phyloP scores from a whole-genome alignment of 2,329 filamentous ascomycete genomes.

The Myrmaecium sp. region DNA sequence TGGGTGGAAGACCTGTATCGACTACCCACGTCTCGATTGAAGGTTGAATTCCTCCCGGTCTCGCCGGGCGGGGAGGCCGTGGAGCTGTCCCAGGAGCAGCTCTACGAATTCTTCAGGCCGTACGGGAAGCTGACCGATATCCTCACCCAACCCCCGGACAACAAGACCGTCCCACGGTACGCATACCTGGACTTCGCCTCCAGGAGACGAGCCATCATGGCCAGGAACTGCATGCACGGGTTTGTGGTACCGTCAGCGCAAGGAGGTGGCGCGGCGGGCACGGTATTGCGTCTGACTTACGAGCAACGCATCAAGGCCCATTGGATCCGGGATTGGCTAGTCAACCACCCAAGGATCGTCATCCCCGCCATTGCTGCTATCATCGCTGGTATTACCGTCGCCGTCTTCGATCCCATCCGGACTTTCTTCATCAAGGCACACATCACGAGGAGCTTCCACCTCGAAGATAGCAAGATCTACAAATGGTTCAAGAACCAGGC shows the following conservation, averaged over 20 bases:
- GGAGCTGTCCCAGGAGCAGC: slow-evolving; percentile 68
- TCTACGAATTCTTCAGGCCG: slow-evolving; percentile 73
- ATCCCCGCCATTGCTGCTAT: slow-evolving; percentile 70
- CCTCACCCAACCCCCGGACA: slow-evolving; percentile 63
- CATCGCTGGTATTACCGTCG: slow-evolving; percentile 65
- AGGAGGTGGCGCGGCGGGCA: slow-evolving; percentile 61
- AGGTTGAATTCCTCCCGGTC: slow-evolving; percentile 68
- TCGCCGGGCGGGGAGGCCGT: slow-evolving; percentile 52
- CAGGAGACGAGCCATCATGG: slow-evolving; percentile 65
- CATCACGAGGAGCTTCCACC: slow-evolving; percentile 58
- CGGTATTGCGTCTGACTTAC: slow-evolving; percentile 66
- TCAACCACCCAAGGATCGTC: slow-evolving; percentile 72
- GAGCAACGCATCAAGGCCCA: slow-evolving; percentile 61
- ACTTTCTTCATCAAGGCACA: slow-evolving; percentile 85
- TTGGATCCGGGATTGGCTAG: slow-evolving; percentile 75
- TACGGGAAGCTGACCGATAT: slow-evolving; percentile 91
- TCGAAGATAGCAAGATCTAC: slow-evolving; percentile 57
- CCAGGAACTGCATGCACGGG: slow-evolving; percentile 83
- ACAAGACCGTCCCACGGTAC: slow-evolving; percentile 66
- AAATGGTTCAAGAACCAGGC: slow-evolving; percentile 68
- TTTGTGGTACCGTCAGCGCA: slow-evolving; percentile 49
- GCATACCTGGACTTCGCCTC: slow-evolving; percentile 63
- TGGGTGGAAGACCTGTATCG: slow-evolving; percentile 90
- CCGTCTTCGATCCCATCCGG: slow-evolving; percentile 84
- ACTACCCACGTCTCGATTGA: slow-evolving; percentile 58